Evolutionary conservation across 345 rosid species (phyloP).

Genomic region (Xanthoceras sorbifolium): DNA sequence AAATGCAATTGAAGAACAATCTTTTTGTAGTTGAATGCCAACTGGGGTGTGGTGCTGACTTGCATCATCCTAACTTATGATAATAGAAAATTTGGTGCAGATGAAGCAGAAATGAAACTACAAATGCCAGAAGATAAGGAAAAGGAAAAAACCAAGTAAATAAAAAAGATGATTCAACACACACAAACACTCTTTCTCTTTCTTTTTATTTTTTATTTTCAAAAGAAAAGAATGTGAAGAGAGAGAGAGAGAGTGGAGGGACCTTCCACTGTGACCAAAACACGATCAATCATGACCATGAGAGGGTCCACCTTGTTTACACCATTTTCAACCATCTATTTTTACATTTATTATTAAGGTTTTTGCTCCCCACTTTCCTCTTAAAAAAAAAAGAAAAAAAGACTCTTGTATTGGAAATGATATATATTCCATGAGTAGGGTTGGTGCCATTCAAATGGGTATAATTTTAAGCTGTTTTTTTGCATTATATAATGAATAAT

Average conservation of each 20-base stretch:
- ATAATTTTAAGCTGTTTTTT: background rate
- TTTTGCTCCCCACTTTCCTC: conserved; percentile 5
- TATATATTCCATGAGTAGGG: background rate
- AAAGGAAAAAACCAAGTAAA: background rate
- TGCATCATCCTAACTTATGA: background rate
- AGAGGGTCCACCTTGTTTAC: background rate
- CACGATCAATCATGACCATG: conserved; percentile 8
- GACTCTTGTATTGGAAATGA: background rate
- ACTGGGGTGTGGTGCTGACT: background rate
- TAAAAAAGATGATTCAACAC: background rate
- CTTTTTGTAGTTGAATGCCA: background rate
- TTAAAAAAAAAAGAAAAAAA: background rate
- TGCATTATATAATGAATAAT: background rate
- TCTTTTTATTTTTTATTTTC: background rate
- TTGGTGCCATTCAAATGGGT: background rate
- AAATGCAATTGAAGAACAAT: background rate
- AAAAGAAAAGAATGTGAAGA: background rate
- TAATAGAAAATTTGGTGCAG: background rate
- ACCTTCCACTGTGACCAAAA: background rate
- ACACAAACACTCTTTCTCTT: background rate
- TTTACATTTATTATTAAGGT: conserved; percentile 1
- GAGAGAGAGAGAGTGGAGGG: background rate
- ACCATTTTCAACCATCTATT: conserved; percentile 1
- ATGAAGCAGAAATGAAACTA: background rate
- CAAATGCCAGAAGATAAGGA: conserved; percentile 4